Evolutionary conservation across 2,329 filamentous ascomycete species (phyloP).

Genomic region (Xylariaceae sp.): DNA sequence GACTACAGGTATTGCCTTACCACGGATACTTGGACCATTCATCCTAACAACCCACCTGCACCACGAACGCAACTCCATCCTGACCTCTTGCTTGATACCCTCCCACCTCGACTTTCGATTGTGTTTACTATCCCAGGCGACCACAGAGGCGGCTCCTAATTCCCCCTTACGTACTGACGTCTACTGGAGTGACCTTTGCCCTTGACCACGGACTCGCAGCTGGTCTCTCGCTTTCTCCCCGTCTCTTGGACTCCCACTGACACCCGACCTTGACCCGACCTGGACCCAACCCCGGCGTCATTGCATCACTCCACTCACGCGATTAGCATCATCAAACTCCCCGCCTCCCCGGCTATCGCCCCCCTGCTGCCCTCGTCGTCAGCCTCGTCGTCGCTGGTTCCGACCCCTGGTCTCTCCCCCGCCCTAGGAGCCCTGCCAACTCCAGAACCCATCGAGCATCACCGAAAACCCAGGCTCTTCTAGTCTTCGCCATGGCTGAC

Average conservation of each 20-base stretch:
- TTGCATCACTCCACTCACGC: slow-evolving; percentile 34
- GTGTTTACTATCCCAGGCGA: slow-evolving; percentile 8
- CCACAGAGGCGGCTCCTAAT: slow-evolving; percentile 3
- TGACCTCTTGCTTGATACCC: slow-evolving; percentile 14
- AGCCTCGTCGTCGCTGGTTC: slow-evolving; percentile 1
- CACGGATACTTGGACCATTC: slow-evolving; percentile 6
- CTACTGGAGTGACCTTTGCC: neutral
- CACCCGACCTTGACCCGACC: slow-evolving; percentile 6
- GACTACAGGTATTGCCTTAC: neutral
- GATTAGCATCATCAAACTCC: slow-evolving; percentile 17
- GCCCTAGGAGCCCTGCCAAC: slow-evolving; percentile 4
- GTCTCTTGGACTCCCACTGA: slow-evolving; percentile 4
- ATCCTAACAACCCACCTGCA: slow-evolving; percentile 13
- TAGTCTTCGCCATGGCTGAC: slow-evolving; percentile 69
- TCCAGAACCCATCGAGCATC: slow-evolving; percentile 1
- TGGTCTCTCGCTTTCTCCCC: neutral
- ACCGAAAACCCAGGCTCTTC: neutral
- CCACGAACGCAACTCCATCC: slow-evolving; percentile 10
- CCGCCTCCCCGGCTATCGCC: slow-evolving; percentile 9
- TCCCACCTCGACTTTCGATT: slow-evolving; percentile 8
- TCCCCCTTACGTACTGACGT: slow-evolving; percentile 1
- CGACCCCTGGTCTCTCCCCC: slow-evolving; percentile 4
- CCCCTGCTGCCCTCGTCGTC: slow-evolving; percentile 11
- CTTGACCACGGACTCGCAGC: neutral
- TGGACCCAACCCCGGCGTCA: slow-evolving; percentile 20